These are phyloP conservation scores for Aspergillus ochraceoroseus DNA, from an alignment of 2,329 filamentous ascomycete species.

Conservation along the genomic window DNA sequence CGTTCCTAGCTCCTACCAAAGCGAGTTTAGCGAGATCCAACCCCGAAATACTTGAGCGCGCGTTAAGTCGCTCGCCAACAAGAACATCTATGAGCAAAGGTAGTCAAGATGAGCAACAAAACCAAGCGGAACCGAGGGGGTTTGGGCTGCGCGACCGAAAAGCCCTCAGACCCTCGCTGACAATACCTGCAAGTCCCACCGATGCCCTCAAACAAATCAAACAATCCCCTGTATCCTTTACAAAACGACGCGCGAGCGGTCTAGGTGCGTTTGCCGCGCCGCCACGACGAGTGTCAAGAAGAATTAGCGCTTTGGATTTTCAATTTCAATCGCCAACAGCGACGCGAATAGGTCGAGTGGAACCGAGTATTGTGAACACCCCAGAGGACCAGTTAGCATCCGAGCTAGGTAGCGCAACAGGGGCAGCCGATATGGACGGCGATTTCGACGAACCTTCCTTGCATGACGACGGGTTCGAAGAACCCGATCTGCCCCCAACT, in stretches of 20 bases:
- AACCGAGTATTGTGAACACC: conserved; percentile 20
- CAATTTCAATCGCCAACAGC: conserved; percentile 27
- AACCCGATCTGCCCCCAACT: conserved; percentile 60
- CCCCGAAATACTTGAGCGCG: conserved; percentile 52
- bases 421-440: conserved; percentile 18
- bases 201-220: conserved; percentile 14
- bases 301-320: conserved; percentile 30
- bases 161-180: conserved; percentile 35
- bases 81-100: conserved; percentile 28
- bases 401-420: conserved; percentile 32
- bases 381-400: conserved; percentile 33
- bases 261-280: conserved; percentile 37
- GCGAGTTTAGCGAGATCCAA: conserved; percentile 60
- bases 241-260: conserved; percentile 28
- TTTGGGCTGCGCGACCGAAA: conserved; percentile 37
- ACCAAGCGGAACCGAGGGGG: conserved; percentile 19
- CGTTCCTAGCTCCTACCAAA: conserved; percentile 63
- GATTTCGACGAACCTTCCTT: conserved; percentile 21
- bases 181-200: conserved; percentile 27
- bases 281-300: conserved; percentile 34
- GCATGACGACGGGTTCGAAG: conserved; percentile 41
- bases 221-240: conserved; percentile 22
- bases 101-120: conserved; percentile 14
- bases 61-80: conserved; percentile 39
- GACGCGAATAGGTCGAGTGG: conserved; percentile 12